Evolutionary conservation across 352 stramenopile genomes (phyloP), one percentile per base, ranked within the genome.

Genomic region (Hyaloperonospora arabidopsidis): DNA sequence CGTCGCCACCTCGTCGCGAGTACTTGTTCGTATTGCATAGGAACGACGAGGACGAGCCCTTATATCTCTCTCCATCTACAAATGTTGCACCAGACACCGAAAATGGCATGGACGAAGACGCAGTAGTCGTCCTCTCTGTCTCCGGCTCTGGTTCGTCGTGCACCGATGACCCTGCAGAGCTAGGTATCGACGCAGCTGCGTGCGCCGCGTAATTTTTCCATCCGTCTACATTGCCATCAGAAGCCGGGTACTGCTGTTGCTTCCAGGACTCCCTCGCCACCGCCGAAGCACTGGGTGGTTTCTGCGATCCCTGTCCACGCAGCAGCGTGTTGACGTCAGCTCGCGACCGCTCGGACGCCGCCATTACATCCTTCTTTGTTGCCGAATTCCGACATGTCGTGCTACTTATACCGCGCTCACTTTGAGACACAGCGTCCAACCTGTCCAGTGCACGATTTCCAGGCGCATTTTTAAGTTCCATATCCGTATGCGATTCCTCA

Each of bases 1-100:
- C 67, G 28, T 65, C 53, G 43, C 48, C 67, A 15, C 22, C 52
- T 47, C 54, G 36, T 32, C 57, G 44, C 7, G 49, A 58, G 13
- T 29, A 64, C 41, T 32, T 63, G 41, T 63, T 64, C 14, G 54
- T 61, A 51, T 63, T 63, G 38, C 63, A 63, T 11, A 65, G 57
- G 2, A 38, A 45, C 41, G 64, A 18, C 5, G 54, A 68, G 2
- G 63, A 72, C 51, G 67, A 29, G 32, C 68, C 59, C 21, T 68
- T 47, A 5, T 65, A 45, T 38, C 61, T 67, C 14, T 61, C 35
- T 39, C 65, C 54, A 8, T 65, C 54, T 1, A 44, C 46, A 54
- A 59, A 71, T 4, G 49, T 41, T 3, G 49, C 40, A 25, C 59
- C 68, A 2, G 55, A 69, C 17, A 54, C 51, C 0, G 49, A 61